These are phyloP conservation scores for Phoenix roebelenii DNA, from an alignment of 176 grass and related monocot genomes.

Conservation along the genomic window DNA sequence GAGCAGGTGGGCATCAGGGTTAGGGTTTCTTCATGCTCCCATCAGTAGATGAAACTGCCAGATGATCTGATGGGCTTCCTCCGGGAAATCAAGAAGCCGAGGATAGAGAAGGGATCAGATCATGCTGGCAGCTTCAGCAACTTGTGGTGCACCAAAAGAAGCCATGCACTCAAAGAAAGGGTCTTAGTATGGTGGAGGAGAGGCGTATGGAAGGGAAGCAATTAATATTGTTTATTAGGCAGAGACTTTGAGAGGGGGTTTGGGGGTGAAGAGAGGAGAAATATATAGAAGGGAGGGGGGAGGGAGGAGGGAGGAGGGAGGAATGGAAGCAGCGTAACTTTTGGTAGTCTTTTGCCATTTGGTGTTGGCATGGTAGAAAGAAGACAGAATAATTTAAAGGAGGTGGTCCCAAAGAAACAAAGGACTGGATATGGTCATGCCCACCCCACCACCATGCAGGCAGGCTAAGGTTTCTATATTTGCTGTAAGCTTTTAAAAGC, in stretches of 20 bases:
- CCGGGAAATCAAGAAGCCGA: not conserved
- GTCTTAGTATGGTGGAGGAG: not conserved
- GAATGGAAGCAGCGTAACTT: not conserved
- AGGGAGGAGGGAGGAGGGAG: too few relatives aligned
- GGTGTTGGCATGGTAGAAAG: constrained; percentile 1
- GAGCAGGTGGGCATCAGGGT: too few relatives aligned
- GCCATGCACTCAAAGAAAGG: too few relatives aligned
- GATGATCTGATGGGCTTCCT: constrained; percentile 6
- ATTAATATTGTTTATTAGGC: not conserved
- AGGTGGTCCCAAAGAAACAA: not conserved
- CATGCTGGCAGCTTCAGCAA: too few relatives aligned
- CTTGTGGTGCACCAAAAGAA: too few relatives aligned
- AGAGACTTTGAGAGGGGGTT: too few relatives aligned
- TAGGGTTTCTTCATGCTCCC: constrained; percentile 1
- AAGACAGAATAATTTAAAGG: not conserved
- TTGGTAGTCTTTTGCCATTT: not conserved
- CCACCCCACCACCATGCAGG: not conserved
- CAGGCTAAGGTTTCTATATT: constrained; percentile 2
- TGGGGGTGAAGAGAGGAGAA: too few relatives aligned
- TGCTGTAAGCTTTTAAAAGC: not conserved
- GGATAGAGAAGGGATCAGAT: not conserved
- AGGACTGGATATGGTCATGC: constrained; percentile 2
- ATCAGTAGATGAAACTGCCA: constrained; percentile 15
- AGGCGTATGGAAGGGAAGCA: not conserved
- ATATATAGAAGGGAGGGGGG: too few relatives aligned